Base-by-base conservation (phyloP, 768 basidiomycete species). In the Hygrocybe punicea region DNA sequence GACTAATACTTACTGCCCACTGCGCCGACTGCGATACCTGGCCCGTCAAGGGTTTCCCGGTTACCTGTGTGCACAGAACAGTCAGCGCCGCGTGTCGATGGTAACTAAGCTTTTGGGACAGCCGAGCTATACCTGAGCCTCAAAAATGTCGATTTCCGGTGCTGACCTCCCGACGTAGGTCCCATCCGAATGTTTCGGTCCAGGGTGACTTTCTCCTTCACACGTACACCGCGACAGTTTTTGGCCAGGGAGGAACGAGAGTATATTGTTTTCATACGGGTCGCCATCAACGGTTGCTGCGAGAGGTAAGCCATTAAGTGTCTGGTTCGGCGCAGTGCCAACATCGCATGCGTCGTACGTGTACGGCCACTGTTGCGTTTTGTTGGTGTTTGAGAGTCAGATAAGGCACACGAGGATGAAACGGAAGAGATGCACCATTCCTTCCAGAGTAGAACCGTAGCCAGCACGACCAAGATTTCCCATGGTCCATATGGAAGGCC, bases 101-200 rank as follows among this genome's bases (percentile, higher is more conserved):
- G 17, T 13, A 36, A 2, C 46, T 35, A 44, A 37, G 11, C 39
- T n/a, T 8, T 10, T 56, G 25, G 36, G 4, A 10, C 13, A 35
- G 17, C 19, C 45, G 24, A 14, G 17, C 10, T 63, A 62, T 58
- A 70, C 84, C 72, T 89, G 85, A 6, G 93, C 92, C 73, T 95
- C 94, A 57, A 96, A 86, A 46, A 96, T 68, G 69, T 96, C 94
- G 51, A 95, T 94, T 69, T 96, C 93, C 1, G 93, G 93, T 4
- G 93, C 91, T 3, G 87, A 71, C 19, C 94, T 78, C 1, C 93
- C 94, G 2, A 89, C 85, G 69, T 84, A 93, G 0, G 83, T 79
- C 2, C 90, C 89, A 67, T 93, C 88, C 0, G 78, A 56, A 53
- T 86, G 83, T 42, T 80, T 77, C 2, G 93, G 93, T 2, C 93